phyloP scores from a whole-genome alignment of 1,139 yeast species.

The Candida sp. region DNA sequence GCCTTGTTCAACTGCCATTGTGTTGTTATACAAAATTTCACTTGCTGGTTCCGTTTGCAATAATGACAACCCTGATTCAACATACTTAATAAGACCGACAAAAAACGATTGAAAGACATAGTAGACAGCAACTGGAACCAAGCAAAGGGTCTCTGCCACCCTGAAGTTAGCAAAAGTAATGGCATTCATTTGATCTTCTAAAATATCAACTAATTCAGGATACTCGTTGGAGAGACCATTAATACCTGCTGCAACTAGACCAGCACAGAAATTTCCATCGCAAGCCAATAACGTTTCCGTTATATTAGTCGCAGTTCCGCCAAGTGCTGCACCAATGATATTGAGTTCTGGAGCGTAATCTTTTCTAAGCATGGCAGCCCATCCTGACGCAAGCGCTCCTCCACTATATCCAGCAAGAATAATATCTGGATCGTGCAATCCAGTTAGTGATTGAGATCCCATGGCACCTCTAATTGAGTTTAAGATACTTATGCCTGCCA shows the following conservation, averaged over 20 bases:
- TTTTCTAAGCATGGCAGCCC: constrained; percentile 29
- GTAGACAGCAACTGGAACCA: constrained; percentile 7
- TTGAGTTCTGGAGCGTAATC: constrained; percentile 32
- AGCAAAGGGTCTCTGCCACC: constrained; percentile 8
- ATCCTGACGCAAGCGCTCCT: constrained; percentile 23
- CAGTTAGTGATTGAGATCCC: constrained; percentile 14
- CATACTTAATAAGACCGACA: constrained; percentile 12
- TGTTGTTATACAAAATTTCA: constrained; percentile 15
- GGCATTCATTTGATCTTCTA: constrained; percentile 4
- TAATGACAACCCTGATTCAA: constrained; percentile 12
- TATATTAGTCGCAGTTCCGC: constrained; percentile 28
- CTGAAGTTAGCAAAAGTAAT: constrained; percentile 4
- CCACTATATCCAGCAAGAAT: constrained; percentile 29
- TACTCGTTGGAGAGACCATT: constrained; percentile 25
- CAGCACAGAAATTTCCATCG: constrained; percentile 24
- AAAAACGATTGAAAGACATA: constrained; percentile 13
- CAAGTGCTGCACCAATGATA: constrained; percentile 28
- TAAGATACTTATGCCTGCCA: constrained; percentile 20
- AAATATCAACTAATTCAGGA: constrained; percentile 13
- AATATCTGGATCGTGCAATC: constrained; percentile 17
- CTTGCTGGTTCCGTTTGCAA: constrained; percentile 12
- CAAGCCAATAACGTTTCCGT: constrained; percentile 19
- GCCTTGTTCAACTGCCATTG: constrained; percentile 15
- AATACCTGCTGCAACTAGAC: constrained; percentile 23
- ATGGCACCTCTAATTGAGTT: constrained; percentile 20